These are phyloP conservation scores for Avena sativa DNA, from an alignment of 176 grass and related monocot genomes.

Conservation along the genomic window DNA sequence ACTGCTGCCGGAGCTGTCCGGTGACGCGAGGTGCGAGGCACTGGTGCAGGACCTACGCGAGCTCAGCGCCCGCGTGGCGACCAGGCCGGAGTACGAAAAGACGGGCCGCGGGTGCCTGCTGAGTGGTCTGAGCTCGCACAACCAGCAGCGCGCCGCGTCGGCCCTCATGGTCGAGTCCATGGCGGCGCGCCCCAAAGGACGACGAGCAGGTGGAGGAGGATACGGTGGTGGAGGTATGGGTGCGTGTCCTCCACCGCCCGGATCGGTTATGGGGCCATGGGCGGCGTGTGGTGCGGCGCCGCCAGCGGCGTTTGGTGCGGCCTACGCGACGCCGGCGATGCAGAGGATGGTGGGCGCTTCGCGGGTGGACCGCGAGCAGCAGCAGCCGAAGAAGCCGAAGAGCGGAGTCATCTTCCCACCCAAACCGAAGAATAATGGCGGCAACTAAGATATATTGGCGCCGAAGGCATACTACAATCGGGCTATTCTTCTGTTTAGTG, in stretches of 20 bases:
- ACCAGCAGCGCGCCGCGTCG: slow-evolving; percentile 10
- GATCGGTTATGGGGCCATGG: too few relatives aligned
- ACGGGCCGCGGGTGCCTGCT: not conserved
- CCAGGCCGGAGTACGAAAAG: too few relatives aligned
- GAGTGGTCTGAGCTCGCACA: slow-evolving; percentile 2
- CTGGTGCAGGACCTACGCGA: not conserved
- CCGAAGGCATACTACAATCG: not conserved
- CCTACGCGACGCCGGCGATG: slow-evolving; percentile 7
- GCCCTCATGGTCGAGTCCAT: not conserved
- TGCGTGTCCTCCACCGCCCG: too few relatives aligned
- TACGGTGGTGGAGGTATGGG: too few relatives aligned
- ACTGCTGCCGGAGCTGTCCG: slow-evolving; percentile 11
- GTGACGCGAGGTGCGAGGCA: not conserved
- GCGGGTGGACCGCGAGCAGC: not conserved
- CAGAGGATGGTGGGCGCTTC: not conserved
- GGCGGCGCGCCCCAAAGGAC: too few relatives aligned
- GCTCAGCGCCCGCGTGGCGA: not conserved
- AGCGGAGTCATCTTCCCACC: not conserved
- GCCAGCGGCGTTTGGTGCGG: not conserved
- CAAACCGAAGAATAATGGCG: not conserved
- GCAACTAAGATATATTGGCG: not conserved
- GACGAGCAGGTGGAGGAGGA: too few relatives aligned
- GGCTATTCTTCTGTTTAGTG: too few relatives aligned
- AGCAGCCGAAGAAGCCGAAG: not conserved
- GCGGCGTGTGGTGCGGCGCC: not conserved